Percentiles rank a stretch among this genome's conserved stretches.
Conservation (phyloP, 345 rosid species). For the Anacardium occidentale region DNA sequence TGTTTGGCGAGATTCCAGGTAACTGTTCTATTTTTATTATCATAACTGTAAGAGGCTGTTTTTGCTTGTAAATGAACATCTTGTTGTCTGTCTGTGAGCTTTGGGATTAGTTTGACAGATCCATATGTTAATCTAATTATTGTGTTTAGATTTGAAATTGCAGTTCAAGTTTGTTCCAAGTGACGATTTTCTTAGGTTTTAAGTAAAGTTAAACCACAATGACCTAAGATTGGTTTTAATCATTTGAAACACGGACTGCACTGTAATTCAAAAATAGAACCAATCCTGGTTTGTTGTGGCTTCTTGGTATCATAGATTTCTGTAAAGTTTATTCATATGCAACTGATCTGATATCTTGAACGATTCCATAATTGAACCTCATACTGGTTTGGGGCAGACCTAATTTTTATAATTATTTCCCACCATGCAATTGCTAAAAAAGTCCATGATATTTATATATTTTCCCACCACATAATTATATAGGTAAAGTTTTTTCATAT, state of each 20-base stretch:
- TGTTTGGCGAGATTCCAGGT: conserved; percentile 99
- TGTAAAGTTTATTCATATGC: not conserved
- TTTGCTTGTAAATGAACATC: too few relatives aligned
- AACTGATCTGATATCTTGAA: not conserved
- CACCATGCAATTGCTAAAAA: not conserved
- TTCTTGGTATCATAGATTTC: not conserved
- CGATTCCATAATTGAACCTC: not conserved
- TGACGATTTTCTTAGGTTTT: too few relatives aligned
- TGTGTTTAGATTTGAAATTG: too few relatives aligned
- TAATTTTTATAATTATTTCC: too few relatives aligned
- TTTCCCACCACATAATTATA: too few relatives aligned
- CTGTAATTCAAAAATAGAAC: not conserved
- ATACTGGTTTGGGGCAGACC: not conserved
- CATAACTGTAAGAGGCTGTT: not conserved
- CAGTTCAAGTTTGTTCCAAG: too few relatives aligned
- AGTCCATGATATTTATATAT: not conserved
- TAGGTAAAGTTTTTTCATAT: too few relatives aligned
- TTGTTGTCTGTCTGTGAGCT: too few relatives aligned
- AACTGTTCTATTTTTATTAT: conserved; percentile 14
- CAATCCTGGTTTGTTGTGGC: not conserved
- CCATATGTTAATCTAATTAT: too few relatives aligned
- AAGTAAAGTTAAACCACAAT: too few relatives aligned
- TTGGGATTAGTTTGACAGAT: too few relatives aligned
- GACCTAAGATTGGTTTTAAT: not conserved
- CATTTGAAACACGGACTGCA: not conserved